Base-by-base conservation (phyloP, 139 green algal genomes). In the Chlamydomonas sp. region DNA sequence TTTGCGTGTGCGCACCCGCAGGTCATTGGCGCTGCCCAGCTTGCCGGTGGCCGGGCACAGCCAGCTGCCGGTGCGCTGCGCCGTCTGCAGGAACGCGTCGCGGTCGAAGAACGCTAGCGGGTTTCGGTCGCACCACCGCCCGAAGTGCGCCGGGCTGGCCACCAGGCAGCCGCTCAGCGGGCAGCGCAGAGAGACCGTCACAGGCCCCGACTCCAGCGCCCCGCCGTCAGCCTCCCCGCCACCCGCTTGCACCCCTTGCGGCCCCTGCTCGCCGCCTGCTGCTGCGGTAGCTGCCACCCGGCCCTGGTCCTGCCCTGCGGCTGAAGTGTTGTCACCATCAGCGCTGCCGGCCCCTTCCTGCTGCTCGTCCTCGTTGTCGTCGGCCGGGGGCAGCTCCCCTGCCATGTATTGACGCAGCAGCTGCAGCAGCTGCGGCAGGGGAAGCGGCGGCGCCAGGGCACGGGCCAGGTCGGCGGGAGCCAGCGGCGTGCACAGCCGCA, bases 91-190 rank as follows among this genome's bases (percentile, higher is more conserved):
- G 69, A 86, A 86, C 4, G 20, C 10, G 1, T 4, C 20, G 12
- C 31, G 18, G 20, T 86, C 82, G 71, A 86, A 86, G 71, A 86
- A 86, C 20, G 82, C 82, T 59, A 86, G 71, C 59, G 82, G 82
- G 16, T 1, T 5, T 1, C 60, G 10, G 6, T 60, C 71, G 1
- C 71, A 71, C 14, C 7, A 16, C 20, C 9, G 2, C 0, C 71
- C 82, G 15, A 86, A 79, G 69, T 86, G 82, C n/a, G 71, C 82
- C 8, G 82, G 82, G 18, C n/a, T 10, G 18, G 71, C n/a, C 59
- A 20, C 82, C 82, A 86, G 60, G 71, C 82, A 60, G 82, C 82
- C 82, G 72, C 77, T 63, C 71, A 86, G 82, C 71, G 82, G 82
- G 72, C 82, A 86, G 59, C 82, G 82, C 82, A 86, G 82, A 20